These are phyloP conservation scores for Clonostachys rosea DNA, from an alignment of 2,329 filamentous ascomycete species.

Conservation along the genomic window DNA sequence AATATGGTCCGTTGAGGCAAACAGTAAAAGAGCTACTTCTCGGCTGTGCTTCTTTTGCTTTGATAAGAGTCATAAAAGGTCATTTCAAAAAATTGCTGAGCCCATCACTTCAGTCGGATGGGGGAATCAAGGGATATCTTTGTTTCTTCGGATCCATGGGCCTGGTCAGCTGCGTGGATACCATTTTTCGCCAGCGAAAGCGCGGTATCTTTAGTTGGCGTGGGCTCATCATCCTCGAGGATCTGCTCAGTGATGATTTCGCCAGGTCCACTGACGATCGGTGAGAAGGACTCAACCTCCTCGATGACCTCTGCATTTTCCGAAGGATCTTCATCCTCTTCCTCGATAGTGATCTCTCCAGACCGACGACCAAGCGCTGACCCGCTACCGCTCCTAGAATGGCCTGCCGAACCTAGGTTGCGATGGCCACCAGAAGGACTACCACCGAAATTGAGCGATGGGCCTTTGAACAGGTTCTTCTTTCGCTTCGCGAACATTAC, in stretches of 20 bases:
- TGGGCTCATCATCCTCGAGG: constrained; percentile 31
- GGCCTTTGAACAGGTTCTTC: constrained; percentile 77
- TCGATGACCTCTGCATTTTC: constrained; percentile 41
- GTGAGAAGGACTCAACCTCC: constrained; percentile 55
- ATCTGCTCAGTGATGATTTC: constrained; percentile 42
- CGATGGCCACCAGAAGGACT: constrained; percentile 22
- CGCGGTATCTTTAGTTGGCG: constrained; percentile 5
- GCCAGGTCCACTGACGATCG: constrained; percentile 37
- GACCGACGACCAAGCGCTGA: constrained; percentile 61
- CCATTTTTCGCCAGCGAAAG: too few relatives aligned
- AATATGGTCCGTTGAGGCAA: too few relatives aligned
- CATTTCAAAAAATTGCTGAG: not conserved
- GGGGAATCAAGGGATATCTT: not conserved
- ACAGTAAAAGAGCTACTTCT: not conserved
- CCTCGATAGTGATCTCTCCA: constrained; percentile 69
- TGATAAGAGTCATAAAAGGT: not conserved
- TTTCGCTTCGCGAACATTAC: constrained; percentile 80
- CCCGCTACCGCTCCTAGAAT: constrained; percentile 58
- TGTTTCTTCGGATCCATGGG: not conserved
- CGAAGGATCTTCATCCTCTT: constrained; percentile 53
- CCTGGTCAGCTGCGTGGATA: not conserved
- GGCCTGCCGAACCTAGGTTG: constrained; percentile 27
- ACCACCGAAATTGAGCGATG: constrained; percentile 56
- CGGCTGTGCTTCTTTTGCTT: not conserved
- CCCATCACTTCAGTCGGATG: not conserved